Evolutionary conservation across 441 rosid genomes (phyloP), one percentile per base, ranked within the genome.

Genomic region (Aquilaria agallochum): DNA sequence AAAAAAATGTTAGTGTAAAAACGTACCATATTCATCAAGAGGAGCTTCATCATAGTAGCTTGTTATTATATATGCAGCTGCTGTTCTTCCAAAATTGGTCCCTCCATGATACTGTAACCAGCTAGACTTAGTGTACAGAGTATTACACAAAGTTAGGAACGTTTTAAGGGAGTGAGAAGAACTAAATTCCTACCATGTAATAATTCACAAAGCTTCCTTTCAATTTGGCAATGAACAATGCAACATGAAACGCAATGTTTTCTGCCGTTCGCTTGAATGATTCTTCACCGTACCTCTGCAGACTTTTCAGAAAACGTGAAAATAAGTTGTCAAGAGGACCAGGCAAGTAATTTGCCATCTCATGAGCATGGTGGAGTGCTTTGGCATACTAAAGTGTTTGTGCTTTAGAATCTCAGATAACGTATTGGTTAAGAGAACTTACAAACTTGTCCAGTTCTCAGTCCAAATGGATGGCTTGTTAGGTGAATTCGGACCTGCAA

Each of bases 361-460:
- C 42, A 36, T 36, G 42, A 20, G 42, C 42, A 36, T 36, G 7
- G 6, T 8, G 27, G 27, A 20, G 6, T 36, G 7, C 42, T 36
- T 36, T 36, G 42, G 42, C 42, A 36, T 2, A 5, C 42, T 36
- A 36, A 36, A 8, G 7, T 36, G 42, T 8, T 36, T 36, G 7
- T 3, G 7, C 42, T 36, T 4, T 5, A 36, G 7, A 36, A 36
- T 36, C 6, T 2, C 42, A 36, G 42, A 36, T 36, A 36, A 36
- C 7, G 42, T 36, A 36, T 8, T 36, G 42, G 7, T 36, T 3
- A 4, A 14, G 51, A 62, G 51, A 62, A 62, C 92, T 32, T 82
- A 93, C 97, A 76, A 84, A 55, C 92, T 86, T 49, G 98, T 90
- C 97, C 97, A 94, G 67, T 90, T 79, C 70, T 94, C 98, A 4